Evolutionary conservation across 371 early-diverging fungal genomes (phyloP), one percentile per base, ranked within the genome.

Genomic region (Dipsacomyces acuminosporus): DNA sequence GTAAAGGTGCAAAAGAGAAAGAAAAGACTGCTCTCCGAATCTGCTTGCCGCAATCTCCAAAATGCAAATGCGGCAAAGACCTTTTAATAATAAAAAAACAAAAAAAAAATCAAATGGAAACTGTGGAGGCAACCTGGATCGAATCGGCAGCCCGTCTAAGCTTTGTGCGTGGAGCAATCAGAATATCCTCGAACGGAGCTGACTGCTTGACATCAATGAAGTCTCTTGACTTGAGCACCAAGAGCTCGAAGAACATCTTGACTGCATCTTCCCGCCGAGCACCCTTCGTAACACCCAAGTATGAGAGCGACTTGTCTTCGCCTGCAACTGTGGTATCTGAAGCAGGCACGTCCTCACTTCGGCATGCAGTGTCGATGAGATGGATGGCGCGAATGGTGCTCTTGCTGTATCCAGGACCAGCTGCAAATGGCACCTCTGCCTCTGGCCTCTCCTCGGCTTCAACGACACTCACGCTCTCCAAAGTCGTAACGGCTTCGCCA

Each of bases 211-310:
- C 88, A 45, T 86, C 78, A 45, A 97, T 70, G 74, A 89, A 79
- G 59, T 90, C 83, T 62, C 86, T 88, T 2, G 96, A 89, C 50
- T 89, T 85, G 45, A 97, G 77, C 8, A 94, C 88, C 43, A 97
- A 75, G 18, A 94, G 66, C 66, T 95, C 95, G 70, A 91, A 95
- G 71, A 97, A 97, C 45, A 89, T 69, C 55, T 84, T 79, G 34
- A 88, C 95, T 13, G 89, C 89, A 45, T 89, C 91, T 3, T 77
- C 67, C 20, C 82, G 67, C 54, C 67, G 65, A 7, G 62, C 75
- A 4, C 53, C 58, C 18, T 66, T 46, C 23, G 54, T 54, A 2
- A 71, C 50, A 17, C 46, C 22, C 33, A 59, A 42, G 41, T 57
- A 75, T 17, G 71, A 61, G 30, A 74, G 54, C 9, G 53, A 35